phyloP scores from a whole-genome alignment of 768 basidiomycete genomes.

The Suillus clintonianus region DNA sequence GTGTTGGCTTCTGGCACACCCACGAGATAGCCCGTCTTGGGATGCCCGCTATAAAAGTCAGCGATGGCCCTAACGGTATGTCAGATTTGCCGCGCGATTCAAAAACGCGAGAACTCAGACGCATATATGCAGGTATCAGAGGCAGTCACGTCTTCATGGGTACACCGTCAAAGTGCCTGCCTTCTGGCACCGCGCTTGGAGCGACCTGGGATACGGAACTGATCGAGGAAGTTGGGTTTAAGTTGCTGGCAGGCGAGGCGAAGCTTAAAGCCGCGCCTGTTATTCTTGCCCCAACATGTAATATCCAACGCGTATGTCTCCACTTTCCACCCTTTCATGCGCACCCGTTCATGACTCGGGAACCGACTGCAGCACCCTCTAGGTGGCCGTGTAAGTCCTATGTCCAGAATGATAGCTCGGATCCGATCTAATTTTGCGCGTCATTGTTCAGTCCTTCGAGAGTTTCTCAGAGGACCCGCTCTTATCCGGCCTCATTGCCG shows the following conservation, averaged over 20 bases:
- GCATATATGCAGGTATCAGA: slow-evolving; percentile 42
- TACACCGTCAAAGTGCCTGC: slow-evolving; percentile 78
- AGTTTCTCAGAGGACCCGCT: slow-evolving; percentile 80
- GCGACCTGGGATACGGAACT: slow-evolving; percentile 74
- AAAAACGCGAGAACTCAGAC: background rate
- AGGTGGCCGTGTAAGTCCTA: slow-evolving; percentile 57
- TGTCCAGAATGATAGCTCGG: background rate
- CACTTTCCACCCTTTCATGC: slow-evolving; percentile 1
- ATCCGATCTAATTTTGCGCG: slow-evolving; percentile 10
- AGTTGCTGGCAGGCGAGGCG: slow-evolving; percentile 72
- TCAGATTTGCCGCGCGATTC: slow-evolving; percentile 6
- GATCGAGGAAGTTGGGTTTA: slow-evolving; percentile 59
- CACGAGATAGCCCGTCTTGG: slow-evolving; percentile 63
- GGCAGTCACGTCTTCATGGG: slow-evolving; percentile 82
- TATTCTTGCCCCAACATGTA: slow-evolving; percentile 79
- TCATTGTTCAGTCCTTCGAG: slow-evolving; percentile 60
- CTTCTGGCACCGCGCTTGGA: slow-evolving; percentile 72
- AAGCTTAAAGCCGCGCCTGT: slow-evolving; percentile 70
- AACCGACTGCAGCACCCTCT: slow-evolving; percentile 54
- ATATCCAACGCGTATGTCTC: slow-evolving; percentile 70
- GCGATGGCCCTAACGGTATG: slow-evolving; percentile 78
- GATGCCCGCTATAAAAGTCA: slow-evolving; percentile 75
- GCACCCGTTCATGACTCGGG: background rate
- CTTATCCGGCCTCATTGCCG: slow-evolving; percentile 69
- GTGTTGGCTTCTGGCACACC: slow-evolving; percentile 80